Percentiles rank a stretch among this genome's conserved stretches.
These are phyloP conservation scores for Colletotrichum sp. DNA, from an alignment of 2,329 filamentous ascomycete species.

Conservation along the genomic window DNA sequence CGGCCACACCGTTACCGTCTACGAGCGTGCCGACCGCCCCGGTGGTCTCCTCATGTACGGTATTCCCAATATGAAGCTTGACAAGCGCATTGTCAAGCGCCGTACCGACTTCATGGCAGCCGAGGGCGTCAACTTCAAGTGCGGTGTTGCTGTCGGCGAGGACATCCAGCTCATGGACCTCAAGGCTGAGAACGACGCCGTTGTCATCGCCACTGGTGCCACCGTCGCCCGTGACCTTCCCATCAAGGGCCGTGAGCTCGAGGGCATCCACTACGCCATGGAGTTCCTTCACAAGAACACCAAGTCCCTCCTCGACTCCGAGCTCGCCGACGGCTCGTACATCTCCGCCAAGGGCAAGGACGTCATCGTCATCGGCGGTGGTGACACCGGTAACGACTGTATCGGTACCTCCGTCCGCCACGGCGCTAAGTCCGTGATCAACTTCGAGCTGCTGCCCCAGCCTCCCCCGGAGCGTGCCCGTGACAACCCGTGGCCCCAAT, in stretches of 20 bases:
- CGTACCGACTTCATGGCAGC: constrained; percentile 93
- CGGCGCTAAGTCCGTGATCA: constrained; percentile 92
- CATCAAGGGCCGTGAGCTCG: constrained; percentile 85
- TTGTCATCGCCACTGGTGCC: constrained; percentile 90
- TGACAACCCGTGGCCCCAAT: constrained; percentile 98
- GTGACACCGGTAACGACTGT: constrained; percentile 97
- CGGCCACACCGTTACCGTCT: constrained; percentile 87
- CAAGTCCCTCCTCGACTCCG: constrained; percentile 93
- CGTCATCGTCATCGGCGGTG: constrained; percentile 95
- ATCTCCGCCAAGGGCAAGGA: constrained; percentile 96
- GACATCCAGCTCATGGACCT: constrained; percentile 73
- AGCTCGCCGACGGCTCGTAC: constrained; percentile 82
- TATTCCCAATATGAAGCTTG: constrained; percentile 99
- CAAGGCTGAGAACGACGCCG: constrained; percentile 77
- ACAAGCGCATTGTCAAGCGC: constrained; percentile 96
- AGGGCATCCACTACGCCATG: constrained; percentile 96
- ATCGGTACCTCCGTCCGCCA: constrained; percentile 96
- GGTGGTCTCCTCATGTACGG: constrained; percentile 98
- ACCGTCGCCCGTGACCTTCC: constrained; percentile 93
- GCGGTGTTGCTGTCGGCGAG: constrained; percentile 78
- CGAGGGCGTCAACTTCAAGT: constrained; percentile 85
- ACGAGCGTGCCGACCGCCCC: constrained; percentile 88
- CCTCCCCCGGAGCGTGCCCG: constrained; percentile 87
- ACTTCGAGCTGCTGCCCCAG: constrained; percentile 95
- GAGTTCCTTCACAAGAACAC: constrained; percentile 97